Evolutionary conservation across 2,329 filamentous ascomycete genomes (phyloP).

Genomic region (Xenosphaeropsis pyriputrescens): DNA sequence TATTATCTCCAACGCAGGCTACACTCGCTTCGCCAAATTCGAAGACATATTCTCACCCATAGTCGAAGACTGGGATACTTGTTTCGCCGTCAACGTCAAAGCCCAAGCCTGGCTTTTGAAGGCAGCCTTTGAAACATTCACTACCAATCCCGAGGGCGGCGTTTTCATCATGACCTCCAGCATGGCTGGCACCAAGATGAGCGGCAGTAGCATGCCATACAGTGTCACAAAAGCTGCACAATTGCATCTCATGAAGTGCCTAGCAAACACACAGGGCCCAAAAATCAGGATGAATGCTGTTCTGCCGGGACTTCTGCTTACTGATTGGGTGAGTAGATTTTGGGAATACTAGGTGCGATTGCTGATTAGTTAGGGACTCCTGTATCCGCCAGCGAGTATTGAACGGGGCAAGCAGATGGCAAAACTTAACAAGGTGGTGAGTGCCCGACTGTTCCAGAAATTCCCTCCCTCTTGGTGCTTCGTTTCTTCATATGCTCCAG

Average conservation of each 20-base stretch:
- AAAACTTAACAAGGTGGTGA: conserved; percentile 38
- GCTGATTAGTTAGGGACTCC: conserved; percentile 25
- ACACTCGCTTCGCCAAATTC: conserved; percentile 15
- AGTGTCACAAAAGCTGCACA: conserved; percentile 29
- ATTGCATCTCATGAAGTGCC: conserved; percentile 49
- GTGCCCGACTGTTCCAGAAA: too few relatives aligned
- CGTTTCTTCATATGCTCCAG: too few relatives aligned
- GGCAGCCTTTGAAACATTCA: conserved; percentile 41
- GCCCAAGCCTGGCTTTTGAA: conserved; percentile 36
- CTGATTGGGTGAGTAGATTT: conserved; percentile 38
- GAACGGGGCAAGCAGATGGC: conserved; percentile 30
- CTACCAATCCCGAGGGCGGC: conserved; percentile 45
- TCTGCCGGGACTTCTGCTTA: conserved; percentile 47
- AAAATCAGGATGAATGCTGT: conserved; percentile 52
- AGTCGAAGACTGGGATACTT: conserved; percentile 18
- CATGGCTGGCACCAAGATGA: conserved; percentile 30
- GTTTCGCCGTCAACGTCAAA: conserved; percentile 49
- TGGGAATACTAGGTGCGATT: neutral
- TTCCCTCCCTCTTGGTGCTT: too few relatives aligned
- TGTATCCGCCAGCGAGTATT: conserved; percentile 36
- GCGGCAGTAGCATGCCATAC: conserved; percentile 9
- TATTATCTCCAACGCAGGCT: conserved; percentile 44
- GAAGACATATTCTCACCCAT: conserved; percentile 10
- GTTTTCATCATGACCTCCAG: conserved; percentile 48
- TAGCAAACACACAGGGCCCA: conserved; percentile 44